phyloP scores from a whole-genome alignment of 2,329 filamentous ascomycete genomes.

The Pseudonectria foliicola region DNA sequence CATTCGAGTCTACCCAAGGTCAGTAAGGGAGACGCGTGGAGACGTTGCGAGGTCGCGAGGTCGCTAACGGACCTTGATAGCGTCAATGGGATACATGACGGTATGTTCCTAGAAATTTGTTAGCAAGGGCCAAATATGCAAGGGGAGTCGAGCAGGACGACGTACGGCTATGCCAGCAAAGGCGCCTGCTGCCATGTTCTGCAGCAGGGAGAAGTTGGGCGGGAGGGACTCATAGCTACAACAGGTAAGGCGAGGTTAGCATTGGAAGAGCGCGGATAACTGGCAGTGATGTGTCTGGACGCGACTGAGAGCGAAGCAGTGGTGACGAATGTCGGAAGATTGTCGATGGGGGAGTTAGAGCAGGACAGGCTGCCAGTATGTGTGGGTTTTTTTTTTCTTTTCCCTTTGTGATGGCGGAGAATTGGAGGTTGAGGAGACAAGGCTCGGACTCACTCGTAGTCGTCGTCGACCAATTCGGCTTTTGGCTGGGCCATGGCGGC shows the following conservation, averaged over 20 bases:
- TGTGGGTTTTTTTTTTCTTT: too few species aligned
- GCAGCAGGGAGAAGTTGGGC: conserved; percentile 84
- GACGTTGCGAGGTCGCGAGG: too few species aligned
- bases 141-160: conserved; percentile 3
- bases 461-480: conserved; percentile 56
- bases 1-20: conserved; percentile 76
- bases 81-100: conserved; percentile 97
- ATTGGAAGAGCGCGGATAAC: not conserved
- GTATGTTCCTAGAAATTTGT: conserved; percentile 69
- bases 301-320: too few species aligned
- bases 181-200: conserved; percentile 94
- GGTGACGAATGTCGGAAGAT: conserved; percentile 1
- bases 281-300: too few species aligned
- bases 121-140: not conserved
- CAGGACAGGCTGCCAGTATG: too few species aligned
- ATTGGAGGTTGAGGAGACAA: not conserved
- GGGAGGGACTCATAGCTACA: conserved; percentile 85
- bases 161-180: conserved; percentile 93
- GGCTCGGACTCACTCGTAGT: conserved; percentile 63
- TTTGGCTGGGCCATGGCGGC: conserved; percentile 63
- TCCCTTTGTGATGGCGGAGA: too few species aligned
- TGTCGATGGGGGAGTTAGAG: not conserved
- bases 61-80: conserved; percentile 69
- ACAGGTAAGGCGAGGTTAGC: conserved; percentile 1
- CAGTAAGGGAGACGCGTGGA: conserved; percentile 3